Evolutionary conservation across 2,329 filamentous ascomycete species (phyloP).

Genomic region (Penicillium oxalicum): DNA sequence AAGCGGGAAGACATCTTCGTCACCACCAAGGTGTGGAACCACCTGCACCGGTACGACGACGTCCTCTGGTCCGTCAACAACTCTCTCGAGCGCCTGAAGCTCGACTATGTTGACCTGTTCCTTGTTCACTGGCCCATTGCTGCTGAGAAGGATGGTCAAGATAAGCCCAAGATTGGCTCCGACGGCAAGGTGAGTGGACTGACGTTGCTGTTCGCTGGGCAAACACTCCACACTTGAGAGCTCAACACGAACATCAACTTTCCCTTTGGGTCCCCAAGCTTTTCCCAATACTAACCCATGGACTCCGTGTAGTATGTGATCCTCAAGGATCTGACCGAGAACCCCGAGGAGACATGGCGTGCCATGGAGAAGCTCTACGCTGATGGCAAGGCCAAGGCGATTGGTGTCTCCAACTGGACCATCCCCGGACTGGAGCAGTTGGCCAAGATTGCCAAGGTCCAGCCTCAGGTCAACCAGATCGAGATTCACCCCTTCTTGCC

Average conservation of each 20-base stretch:
- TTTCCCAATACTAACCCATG: too few relatives aligned
- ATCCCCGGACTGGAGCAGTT: constrained; percentile 46
- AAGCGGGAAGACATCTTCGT: constrained; percentile 49
- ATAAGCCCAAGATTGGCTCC: constrained; percentile 44
- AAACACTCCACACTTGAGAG: not conserved
- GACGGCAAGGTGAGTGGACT: constrained; percentile 45
- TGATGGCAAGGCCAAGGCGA: constrained; percentile 59
- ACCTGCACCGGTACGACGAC: constrained; percentile 45
- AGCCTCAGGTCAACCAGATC: constrained; percentile 42
- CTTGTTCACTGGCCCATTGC: constrained; percentile 49
- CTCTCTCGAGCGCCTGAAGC: constrained; percentile 59
- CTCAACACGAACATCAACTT: too few relatives aligned
- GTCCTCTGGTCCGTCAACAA: constrained; percentile 50
- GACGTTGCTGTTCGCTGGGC: too few relatives aligned
- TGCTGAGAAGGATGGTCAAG: constrained; percentile 46
- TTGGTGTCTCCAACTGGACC: constrained; percentile 73
- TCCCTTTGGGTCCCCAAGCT: too few relatives aligned
- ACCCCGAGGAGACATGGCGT: constrained; percentile 60
- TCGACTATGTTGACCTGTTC: constrained; percentile 69
- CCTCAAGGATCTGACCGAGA: constrained; percentile 59
- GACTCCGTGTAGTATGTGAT: constrained; percentile 47
- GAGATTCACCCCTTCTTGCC: constrained; percentile 46
- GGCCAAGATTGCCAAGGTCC: constrained; percentile 38
- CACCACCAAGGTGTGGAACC: constrained; percentile 50
- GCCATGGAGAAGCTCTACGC: constrained; percentile 57